A percentile compares a stretch with the other conserved stretches of the same genome.
phyloP scores from a whole-genome alignment of 495 filamentous ascomycete genomes.

The Penicillium chermesinum region DNA sequence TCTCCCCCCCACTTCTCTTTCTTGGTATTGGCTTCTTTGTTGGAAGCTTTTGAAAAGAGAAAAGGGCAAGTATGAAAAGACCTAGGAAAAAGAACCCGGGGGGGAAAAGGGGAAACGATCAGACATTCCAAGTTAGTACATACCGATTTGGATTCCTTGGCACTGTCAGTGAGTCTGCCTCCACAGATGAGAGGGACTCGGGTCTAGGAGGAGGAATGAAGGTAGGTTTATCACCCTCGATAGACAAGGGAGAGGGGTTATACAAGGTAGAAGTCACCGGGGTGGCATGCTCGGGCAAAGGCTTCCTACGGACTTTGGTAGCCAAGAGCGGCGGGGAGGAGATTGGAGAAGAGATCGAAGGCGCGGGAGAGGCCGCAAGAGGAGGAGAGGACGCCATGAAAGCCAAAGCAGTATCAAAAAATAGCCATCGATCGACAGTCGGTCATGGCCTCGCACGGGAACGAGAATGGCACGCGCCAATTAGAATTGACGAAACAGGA shows the following conservation, averaged over 20 bases:
- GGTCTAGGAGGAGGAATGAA: conserved; percentile 22
- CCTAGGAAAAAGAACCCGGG: conserved; percentile 7
- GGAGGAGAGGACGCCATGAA: conserved; percentile 24
- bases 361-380: conserved; percentile 23
- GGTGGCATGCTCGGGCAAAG: conserved; percentile 33
- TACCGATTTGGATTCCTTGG: conserved; percentile 42
- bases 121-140: conserved; percentile 13
- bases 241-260: conserved; percentile 28
- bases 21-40: background rate
- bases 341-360: conserved; percentile 14
- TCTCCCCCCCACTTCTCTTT: background rate
- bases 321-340: conserved; percentile 18
- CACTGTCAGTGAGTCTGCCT: conserved; percentile 31
- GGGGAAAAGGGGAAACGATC: conserved; percentile 6
- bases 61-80: conserved; percentile 3
- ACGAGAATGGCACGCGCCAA: conserved; percentile 17
- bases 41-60: background rate
- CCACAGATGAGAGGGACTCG: conserved; percentile 23
- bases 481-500: conserved; percentile 16
- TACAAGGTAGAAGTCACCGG: conserved; percentile 24
- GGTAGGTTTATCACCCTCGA: conserved; percentile 24
- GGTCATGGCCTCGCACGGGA: conserved; percentile 22
- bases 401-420: conserved; percentile 24
- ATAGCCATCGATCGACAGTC: conserved; percentile 28
- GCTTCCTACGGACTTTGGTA: conserved; percentile 31